Evolutionary conservation across 192 early-diverging fungal genomes (phyloP), one percentile per base, ranked within the genome.

Genomic region (Linnemannia zychae): DNA sequence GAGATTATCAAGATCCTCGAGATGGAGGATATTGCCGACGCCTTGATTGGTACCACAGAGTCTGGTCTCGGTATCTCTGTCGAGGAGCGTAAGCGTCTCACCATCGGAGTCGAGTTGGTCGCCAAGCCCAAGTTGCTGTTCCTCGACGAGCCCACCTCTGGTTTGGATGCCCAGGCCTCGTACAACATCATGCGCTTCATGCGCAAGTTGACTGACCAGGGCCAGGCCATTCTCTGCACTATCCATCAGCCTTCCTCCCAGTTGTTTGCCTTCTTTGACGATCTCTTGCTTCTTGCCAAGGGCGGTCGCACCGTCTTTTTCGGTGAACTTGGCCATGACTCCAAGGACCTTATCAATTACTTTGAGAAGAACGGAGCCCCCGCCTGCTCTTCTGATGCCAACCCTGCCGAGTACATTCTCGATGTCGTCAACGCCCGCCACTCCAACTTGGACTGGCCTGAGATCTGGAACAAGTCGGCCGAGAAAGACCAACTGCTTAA

Each of bases 121-220:
- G 91, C 95, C 36, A 90, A 94, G 88, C 94, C 95, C 37, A 92
- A 94, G 77, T 87, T 95, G 46, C 91, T 98, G 48, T 96, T 98
- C 91, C 88, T 97, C 57, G 96, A 97, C 87, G 97, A 95, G 81
- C 97, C 97, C 46, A 97, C 96, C 6, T 96, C 94, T 22, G 97
- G 97, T 50, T 91, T 95, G 22, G 94, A 95, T 88, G 92, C 93
- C 15, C 96, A 97, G 83, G 89, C 94, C n/a, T 93, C 95, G 4
- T 93, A 93, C 83, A 93, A 95, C 88, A 90, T 95, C 74, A 88
- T 94, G 78, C 91, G 93, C 69, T 94, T 96, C 85, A 88, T 95
- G 91, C 91, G 90, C 74, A 88, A 89, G 77, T 83, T 93, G 82
- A 89, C 94, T 49, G 88, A 92, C 71, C 90, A 91, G 66, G 93